phyloP scores from a whole-genome alignment of 805 yeast genomes.

The Candida yuanshanica region DNA sequence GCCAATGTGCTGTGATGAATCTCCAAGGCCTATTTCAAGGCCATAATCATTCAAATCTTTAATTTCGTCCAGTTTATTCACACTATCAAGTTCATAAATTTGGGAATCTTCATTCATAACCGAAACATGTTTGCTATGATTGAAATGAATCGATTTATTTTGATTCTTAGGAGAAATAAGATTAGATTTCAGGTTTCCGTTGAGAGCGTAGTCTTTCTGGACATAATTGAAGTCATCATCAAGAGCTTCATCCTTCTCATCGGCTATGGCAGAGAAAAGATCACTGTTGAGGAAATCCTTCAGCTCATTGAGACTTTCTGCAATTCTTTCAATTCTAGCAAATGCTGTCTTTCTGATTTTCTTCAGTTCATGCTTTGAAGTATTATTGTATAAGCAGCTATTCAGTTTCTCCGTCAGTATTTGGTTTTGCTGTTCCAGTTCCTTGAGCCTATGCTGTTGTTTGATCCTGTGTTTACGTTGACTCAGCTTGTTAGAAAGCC shows the following conservation, averaged over 20 bases:
- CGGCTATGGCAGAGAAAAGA: slow-evolving; percentile 1
- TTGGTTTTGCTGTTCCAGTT: slow-evolving; percentile 6
- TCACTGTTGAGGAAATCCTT: slow-evolving; percentile 4
- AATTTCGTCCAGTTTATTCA: background rate
- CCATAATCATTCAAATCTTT: background rate
- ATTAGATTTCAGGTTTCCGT: background rate
- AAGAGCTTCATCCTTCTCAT: background rate
- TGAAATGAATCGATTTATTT: background rate
- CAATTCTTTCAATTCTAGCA: slow-evolving; percentile 2
- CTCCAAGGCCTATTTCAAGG: slow-evolving; percentile 1
- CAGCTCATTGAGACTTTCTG: slow-evolving; percentile 2
- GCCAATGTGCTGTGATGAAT: slow-evolving; percentile 1
- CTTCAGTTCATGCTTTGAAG: slow-evolving; percentile 5
- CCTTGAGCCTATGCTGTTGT: slow-evolving; percentile 11
- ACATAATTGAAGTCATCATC: slow-evolving; percentile 2
- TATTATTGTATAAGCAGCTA: slow-evolving; percentile 7
- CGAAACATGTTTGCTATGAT: background rate
- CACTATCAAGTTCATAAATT: background rate
- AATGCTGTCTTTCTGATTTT: slow-evolving; percentile 4
- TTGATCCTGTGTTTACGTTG: slow-evolving; percentile 12
- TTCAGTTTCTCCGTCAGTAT: slow-evolving; percentile 5
- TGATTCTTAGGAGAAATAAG: background rate
- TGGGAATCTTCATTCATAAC: background rate
- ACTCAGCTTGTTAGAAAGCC: slow-evolving; percentile 10
- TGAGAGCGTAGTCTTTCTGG: background rate